A percentile compares a stretch with the other conserved stretches of the same genome.
phyloP scores from a whole-genome alignment of 2,329 filamentous ascomycete genomes.

The Pyrenophora seminiperda region DNA sequence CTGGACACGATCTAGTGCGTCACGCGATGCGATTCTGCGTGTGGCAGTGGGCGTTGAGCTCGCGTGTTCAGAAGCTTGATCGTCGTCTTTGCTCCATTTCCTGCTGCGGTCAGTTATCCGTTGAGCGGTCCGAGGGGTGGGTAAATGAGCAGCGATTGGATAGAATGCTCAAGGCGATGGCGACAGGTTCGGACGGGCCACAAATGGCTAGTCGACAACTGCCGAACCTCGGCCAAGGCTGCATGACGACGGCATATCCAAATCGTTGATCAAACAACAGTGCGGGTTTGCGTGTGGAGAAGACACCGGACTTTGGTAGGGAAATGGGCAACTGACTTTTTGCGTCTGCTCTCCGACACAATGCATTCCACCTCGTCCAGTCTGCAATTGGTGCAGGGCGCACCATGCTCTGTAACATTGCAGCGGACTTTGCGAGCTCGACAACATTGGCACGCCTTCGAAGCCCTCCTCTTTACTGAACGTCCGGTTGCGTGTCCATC shows the following conservation, averaged over 20 bases:
- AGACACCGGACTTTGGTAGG: slow-evolving; percentile 33
- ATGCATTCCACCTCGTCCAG: slow-evolving; percentile 78
- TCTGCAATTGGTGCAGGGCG: slow-evolving; percentile 85
- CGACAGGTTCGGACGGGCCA: slow-evolving; percentile 25
- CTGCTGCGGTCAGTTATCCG: slow-evolving; percentile 37
- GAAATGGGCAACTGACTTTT: slow-evolving; percentile 68
- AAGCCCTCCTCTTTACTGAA: slow-evolving; percentile 82
- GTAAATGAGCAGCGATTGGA: slow-evolving; percentile 10
- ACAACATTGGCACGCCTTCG: slow-evolving; percentile 87
- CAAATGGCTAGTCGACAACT: slow-evolving; percentile 28
- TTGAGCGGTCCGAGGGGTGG: slow-evolving; percentile 4
- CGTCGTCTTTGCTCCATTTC: slow-evolving; percentile 53
- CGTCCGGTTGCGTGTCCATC: slow-evolving; percentile 54
- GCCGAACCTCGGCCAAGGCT: slow-evolving; percentile 20
- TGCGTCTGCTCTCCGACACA: slow-evolving; percentile 74
- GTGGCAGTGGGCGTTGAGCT: slow-evolving; percentile 31
- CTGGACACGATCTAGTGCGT: slow-evolving; percentile 44
- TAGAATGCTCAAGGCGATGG: slow-evolving; percentile 13
- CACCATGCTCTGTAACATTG: slow-evolving; percentile 85
- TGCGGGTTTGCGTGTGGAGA: slow-evolving; percentile 14
- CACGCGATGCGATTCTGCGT: slow-evolving; percentile 49
- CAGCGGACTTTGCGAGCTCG: slow-evolving; percentile 89
- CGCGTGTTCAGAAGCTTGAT: slow-evolving; percentile 32
- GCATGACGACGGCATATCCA: slow-evolving; percentile 30
- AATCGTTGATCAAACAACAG: slow-evolving; percentile 16